These are phyloP conservation scores for Plasmodium chabaudi DNA, from an alignment of 169 alveolate species.

Conservation along the genomic window DNA sequence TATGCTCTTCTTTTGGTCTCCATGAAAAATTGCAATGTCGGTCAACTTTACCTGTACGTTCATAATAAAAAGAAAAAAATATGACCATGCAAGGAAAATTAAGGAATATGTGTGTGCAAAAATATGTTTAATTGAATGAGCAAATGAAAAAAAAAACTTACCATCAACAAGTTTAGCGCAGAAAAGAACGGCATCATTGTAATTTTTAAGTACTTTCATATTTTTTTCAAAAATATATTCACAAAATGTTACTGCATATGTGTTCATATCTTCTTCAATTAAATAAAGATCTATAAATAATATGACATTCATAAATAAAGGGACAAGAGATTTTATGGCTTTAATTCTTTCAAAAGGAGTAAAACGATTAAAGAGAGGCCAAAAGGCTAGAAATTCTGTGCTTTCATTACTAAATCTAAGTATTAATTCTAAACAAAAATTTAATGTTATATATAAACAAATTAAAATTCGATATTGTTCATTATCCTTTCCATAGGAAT, in stretches of 20 bases:
- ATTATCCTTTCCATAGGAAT: slow-evolving; percentile 76
- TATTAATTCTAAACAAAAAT: slow-evolving; percentile 68
- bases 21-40: slow-evolving; percentile 48
- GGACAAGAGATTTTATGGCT: slow-evolving; percentile 52
- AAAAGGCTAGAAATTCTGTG: slow-evolving; percentile 28
- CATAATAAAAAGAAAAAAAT: not conserved
- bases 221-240: slow-evolving; percentile 69
- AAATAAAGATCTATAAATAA: slow-evolving; percentile 51
- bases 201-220: slow-evolving; percentile 27
- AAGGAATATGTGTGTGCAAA: not conserved
- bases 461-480: slow-evolving; percentile 64
- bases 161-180: slow-evolving; percentile 74
- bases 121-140: not conserved
- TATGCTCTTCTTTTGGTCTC: slow-evolving; percentile 29
- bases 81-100: not conserved
- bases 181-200: slow-evolving; percentile 52
- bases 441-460: slow-evolving; percentile 53
- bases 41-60: slow-evolving; percentile 32
- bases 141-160: not conserved
- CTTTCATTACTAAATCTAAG: slow-evolving; percentile 65
- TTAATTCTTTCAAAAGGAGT: slow-evolving; percentile 74
- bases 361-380: slow-evolving; percentile 48
- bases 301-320: slow-evolving; percentile 66
- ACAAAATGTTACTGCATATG: slow-evolving; percentile 36
- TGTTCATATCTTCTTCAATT: slow-evolving; percentile 51